phyloP scores from a whole-genome alignment of 371 early-diverging fungal genomes.

The Rhizopus delemar region DNA sequence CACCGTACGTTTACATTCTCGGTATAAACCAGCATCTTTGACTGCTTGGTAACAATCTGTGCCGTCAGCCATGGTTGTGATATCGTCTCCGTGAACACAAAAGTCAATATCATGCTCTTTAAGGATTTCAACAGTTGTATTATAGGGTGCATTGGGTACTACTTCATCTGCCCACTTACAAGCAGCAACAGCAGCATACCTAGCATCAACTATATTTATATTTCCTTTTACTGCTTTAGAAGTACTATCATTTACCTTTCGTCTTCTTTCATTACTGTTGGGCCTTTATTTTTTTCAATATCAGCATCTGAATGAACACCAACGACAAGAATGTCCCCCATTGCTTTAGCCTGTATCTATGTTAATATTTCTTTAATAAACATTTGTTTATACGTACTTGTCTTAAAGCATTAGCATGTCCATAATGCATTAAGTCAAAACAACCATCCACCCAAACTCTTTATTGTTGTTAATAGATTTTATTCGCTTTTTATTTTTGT shows the following conservation, averaged over 20 bases:
- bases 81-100: constrained; percentile 97
- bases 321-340: constrained; percentile 91
- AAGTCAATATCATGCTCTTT: constrained; percentile 86
- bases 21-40: constrained; percentile 93
- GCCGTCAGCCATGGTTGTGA: constrained; percentile 92
- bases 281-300: constrained; percentile 91
- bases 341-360: constrained; percentile 65
- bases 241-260: constrained; percentile 64
- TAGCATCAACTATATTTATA: not conserved
- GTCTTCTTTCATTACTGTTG: constrained; percentile 93
- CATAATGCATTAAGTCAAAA: constrained; percentile 96
- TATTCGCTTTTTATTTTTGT: not conserved
- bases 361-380: too few species aligned
- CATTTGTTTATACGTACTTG: constrained; percentile 44
- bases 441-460: constrained; percentile 92
- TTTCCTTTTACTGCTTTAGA: constrained; percentile 7
- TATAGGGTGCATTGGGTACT: constrained; percentile 91
- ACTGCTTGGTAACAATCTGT: constrained; percentile 94
- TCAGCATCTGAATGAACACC: constrained; percentile 97
- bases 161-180: constrained; percentile 98
- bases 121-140: constrained; percentile 81
- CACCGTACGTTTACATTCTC: constrained; percentile 91
- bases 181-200: constrained; percentile 87
- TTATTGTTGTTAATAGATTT: not conserved
- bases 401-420: constrained; percentile 95